Evolutionary conservation across 345 rosid genomes (phyloP).

Genomic region (Populus nigra): DNA sequence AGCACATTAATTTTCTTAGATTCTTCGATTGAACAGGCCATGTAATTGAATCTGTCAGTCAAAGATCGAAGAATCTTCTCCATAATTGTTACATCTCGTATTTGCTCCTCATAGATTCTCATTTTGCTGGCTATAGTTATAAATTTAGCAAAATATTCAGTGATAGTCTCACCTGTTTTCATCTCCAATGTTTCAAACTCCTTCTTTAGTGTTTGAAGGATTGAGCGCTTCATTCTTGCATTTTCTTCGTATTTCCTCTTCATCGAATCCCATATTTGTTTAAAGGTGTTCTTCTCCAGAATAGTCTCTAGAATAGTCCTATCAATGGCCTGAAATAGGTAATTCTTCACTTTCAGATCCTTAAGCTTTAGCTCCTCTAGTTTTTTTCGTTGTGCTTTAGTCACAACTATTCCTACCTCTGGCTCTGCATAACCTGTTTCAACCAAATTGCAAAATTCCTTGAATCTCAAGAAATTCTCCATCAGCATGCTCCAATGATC

Average conservation of each 20-base stretch:
- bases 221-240: background rate
- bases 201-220: no score
- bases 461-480: background rate
- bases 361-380: background rate
- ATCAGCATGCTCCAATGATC: background rate
- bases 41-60: no score
- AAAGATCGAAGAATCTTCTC: background rate
- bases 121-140: background rate
- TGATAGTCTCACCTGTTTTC: background rate
- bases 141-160: background rate
- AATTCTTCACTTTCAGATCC: background rate
- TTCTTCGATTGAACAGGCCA: no score
- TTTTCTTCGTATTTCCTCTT: background rate
- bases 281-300: no score
- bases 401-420: no score
- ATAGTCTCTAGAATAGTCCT: background rate
- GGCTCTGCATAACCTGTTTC: no score
- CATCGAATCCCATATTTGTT: background rate
- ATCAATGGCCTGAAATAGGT: background rate
- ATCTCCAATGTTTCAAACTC: background rate
- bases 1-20: background rate
- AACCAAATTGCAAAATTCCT: background rate
- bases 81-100: background rate
- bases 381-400: no score
- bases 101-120: background rate